Base-by-base conservation (phyloP, 768 basidiomycete genomes). In the Podaxis sp. region DNA sequence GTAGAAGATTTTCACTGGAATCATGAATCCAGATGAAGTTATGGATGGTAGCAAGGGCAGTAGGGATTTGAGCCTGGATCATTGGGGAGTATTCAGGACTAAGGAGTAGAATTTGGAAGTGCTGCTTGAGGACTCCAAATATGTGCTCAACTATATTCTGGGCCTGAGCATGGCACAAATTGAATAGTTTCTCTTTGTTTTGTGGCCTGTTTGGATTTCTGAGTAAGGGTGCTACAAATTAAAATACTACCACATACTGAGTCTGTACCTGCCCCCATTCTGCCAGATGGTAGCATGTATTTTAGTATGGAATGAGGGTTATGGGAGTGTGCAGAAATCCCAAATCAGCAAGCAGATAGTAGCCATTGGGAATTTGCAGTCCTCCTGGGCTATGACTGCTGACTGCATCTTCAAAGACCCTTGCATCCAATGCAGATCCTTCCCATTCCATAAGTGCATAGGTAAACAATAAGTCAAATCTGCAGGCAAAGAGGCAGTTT, bases 391-490 rank as follows among this genome's bases (percentile, higher is more conserved):
- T n/a, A 65, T 73, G 71, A n/a, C 15, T 24, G 0, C 28, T 2
- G 4, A 60, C 61, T 4, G 73, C 73, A 68, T 73, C 54, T 1
- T 64, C 22, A 62, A 62, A 76, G 2, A 64, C 36, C 20, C 20
- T 20, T 4, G 68, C 64, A 71, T 80, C 75, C 8, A 75, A 65
- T 1, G 73, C 73, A 56, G 71, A 73, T 4, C 77, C 78, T 30
- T 81, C 78, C 76, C 76, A 79, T 4, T 77, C 75, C 37, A 69
- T 74, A 0, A 76, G 67, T 4, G 74, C 36, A 65, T 79, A 80
- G 7, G 65, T 65, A 51, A 80, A 79, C 7, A 48, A 24, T 13
- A 80, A 44, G 40, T 69, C 51, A 44, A 78, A 78, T 2, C 58
- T 55, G 15, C 73, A 77, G 0, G 60, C 67, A n/a, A 75, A 74